These are phyloP conservation scores for Candida pseudofarinosa DNA, from an alignment of 805 yeast species.

Conservation along the genomic window DNA sequence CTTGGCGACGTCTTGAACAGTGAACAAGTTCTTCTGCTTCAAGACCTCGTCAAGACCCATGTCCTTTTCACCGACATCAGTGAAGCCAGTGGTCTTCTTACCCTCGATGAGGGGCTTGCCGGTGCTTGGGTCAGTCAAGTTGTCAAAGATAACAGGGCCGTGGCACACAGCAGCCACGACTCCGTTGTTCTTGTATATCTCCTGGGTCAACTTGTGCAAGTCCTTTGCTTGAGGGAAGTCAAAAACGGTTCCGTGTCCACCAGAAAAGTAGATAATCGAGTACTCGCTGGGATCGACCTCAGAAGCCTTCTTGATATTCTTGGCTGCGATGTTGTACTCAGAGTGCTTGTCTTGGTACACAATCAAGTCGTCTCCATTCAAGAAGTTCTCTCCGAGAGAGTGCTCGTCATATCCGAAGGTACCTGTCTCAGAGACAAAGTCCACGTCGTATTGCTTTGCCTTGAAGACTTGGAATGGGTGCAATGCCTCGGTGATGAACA, in stretches of 20 bases:
- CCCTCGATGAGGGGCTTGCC: constrained; percentile 44
- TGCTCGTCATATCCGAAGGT: constrained; percentile 49
- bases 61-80: constrained; percentile 45
- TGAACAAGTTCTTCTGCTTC: constrained; percentile 17
- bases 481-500: constrained; percentile 49
- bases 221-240: constrained; percentile 49
- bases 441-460: constrained; percentile 39
- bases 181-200: constrained; percentile 46
- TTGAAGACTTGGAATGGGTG: constrained; percentile 46
- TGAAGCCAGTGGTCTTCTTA: constrained; percentile 52
- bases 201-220: constrained; percentile 39
- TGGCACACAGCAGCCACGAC: constrained; percentile 59
- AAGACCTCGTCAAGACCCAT: constrained; percentile 12
- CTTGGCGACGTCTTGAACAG: constrained; percentile 32
- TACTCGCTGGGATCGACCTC: constrained; percentile 44
- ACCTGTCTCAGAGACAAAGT: constrained; percentile 53
- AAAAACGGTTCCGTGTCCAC: constrained; percentile 55
- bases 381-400: constrained; percentile 35
- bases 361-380: constrained; percentile 36
- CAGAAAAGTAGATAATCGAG: constrained; percentile 52
- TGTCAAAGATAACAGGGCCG: constrained; percentile 51
- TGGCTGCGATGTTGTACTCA: constrained; percentile 33
- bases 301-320: constrained; percentile 38
- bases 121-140: constrained; percentile 32
- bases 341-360: constrained; percentile 31